phyloP scores from a whole-genome alignment of 1,139 yeast genomes.

The Saccharomycopsis hybrid region DNA sequence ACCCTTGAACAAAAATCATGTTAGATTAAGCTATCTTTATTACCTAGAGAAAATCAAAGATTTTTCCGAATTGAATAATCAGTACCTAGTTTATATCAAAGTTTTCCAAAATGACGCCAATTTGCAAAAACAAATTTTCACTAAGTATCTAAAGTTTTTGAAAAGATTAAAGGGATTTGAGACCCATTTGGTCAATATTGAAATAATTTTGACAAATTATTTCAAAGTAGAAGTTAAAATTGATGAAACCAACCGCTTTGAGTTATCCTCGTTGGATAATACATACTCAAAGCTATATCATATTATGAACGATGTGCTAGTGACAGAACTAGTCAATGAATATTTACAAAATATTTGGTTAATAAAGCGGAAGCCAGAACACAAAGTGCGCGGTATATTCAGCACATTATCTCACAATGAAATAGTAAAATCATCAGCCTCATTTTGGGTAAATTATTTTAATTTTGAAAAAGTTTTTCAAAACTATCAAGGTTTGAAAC shows the following conservation, averaged over 20 bases:
- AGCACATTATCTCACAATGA: background rate
- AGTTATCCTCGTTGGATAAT: background rate
- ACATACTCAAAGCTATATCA: background rate
- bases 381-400: background rate
- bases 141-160: conserved; percentile 20
- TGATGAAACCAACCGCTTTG: background rate
- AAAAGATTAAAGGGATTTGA: conserved; percentile 7
- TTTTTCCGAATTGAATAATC: conserved; percentile 22
- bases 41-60: conserved; percentile 24
- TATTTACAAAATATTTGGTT: conserved; percentile 2
- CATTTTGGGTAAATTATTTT: conserved; percentile 53
- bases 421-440: conserved; percentile 10
- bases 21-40: conserved; percentile 39
- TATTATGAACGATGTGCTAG: background rate
- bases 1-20: conserved; percentile 35
- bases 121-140: conserved; percentile 24
- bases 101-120: conserved; percentile 20
- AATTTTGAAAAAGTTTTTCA: conserved; percentile 42
- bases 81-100: conserved; percentile 22
- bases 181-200: background rate
- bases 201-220: conserved; percentile 1
- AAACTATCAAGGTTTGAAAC: conserved; percentile 39
- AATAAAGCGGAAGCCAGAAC: background rate
- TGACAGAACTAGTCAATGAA: conserved; percentile 1
- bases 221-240: background rate